Evolutionary conservation across 1,284 basidiomycete genomes (phyloP).

Genomic region (Quambalaria eucalypti): DNA sequence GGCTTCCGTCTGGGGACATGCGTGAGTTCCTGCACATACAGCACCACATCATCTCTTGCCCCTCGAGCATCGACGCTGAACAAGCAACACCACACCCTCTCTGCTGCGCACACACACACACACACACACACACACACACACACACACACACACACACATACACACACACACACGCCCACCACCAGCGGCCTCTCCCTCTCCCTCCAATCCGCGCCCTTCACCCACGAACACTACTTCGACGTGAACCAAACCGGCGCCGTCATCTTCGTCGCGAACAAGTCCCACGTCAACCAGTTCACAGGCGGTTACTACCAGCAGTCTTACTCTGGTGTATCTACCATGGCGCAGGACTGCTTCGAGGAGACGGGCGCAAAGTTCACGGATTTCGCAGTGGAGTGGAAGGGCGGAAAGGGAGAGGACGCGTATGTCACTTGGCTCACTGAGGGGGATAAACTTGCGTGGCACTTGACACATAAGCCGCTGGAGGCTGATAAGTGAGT

Average conservation of each 20-base stretch:
- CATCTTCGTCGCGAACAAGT: background rate
- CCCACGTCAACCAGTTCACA: constrained; percentile 28
- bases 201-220: constrained; percentile 38
- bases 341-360: constrained; percentile 27
- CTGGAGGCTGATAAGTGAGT: no score
- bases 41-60: no score
- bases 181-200: constrained; percentile 29
- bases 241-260: constrained; percentile 42
- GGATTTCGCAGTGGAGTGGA: constrained; percentile 58
- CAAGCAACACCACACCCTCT: no score
- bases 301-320: constrained; percentile 42
- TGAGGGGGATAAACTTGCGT: background rate
- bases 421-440: background rate
- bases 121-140: background rate
- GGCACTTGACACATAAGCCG: no score
- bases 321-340: constrained; percentile 36
- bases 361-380: constrained; percentile 14
- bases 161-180: background rate
- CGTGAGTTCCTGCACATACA: no score
- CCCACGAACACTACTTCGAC: constrained; percentile 46
- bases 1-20: no score
- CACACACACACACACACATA: background rate
- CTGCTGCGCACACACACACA: background rate
- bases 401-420: constrained; percentile 8
- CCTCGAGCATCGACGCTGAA: no score